Base-by-base conservation (phyloP, 2,329 filamentous ascomycete species). In the Tricladium varicosporioides region DNA sequence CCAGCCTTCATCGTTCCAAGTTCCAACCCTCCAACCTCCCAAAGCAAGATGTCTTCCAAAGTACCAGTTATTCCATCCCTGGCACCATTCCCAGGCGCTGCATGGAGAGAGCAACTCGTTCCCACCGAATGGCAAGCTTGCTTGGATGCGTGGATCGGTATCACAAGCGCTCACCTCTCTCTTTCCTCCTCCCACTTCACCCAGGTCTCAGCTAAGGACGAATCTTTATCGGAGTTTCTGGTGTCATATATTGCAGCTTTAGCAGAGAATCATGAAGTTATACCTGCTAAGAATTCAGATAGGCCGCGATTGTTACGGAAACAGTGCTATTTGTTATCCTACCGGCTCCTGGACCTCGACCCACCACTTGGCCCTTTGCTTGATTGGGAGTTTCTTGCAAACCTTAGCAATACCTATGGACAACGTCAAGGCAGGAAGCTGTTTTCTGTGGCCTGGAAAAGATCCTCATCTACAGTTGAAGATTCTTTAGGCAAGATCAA, bases 81-180 rank as follows among this genome's bases (percentile, higher is more conserved):
- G 72, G 91, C 88, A 56, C 83, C 88, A 16, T 92, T 94, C 66
- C 93, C 92, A 15, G 81, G 86, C 60, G 75, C 82, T 33, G 76
- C 78, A 54, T 85, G 91, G 76, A 85, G 85, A 67, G 80, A 82
- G 63, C 81, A 81, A 63, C 81, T 96, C 58, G 77, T 80, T 42
- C 74, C 84, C 2, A 74, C 80, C 51, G 90, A 96, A 73, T 96
- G 92, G 92, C 80, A 87, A 62, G 78, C 82, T 32, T 91, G 88
- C 70, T 75, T 95, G 48, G 82, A 88, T 61, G 86, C 90, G 36
- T 97, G 91, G 91, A 75, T 85, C 15, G 76, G 83, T 10, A 78
- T 96, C 5, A 75, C 84, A 5, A 79, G 86, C 53, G 80, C 85
- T 2, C 83, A 92, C 61, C 72, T 94, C 31, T 77, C 80, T 13